Base-by-base conservation (phyloP, 768 basidiomycete genomes). In the Candolleomyces aberdarensis region DNA sequence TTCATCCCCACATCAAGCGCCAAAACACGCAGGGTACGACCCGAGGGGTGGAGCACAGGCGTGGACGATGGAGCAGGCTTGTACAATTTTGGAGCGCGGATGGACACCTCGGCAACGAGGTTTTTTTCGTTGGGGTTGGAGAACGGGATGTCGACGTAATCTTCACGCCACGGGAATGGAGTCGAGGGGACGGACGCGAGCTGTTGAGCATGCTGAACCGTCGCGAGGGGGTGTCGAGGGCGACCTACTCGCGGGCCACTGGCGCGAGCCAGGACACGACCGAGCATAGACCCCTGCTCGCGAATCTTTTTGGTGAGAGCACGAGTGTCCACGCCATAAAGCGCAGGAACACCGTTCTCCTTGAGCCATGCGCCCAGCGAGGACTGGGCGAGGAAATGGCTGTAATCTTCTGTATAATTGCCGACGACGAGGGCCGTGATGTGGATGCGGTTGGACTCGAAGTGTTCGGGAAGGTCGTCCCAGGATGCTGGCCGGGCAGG, bases 1-100 rank as follows among this genome's bases (percentile, higher is more conserved):
- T 99, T 99, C 93, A 98, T 98, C n/a, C 97, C 97, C 55, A 98
- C 96, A 72, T 99, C 97, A 61, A 98, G 77, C 5, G 94, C 94
- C 15, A 99, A 70, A 31, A 99, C 84, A 62, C 97, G 90, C 32
- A 98, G 71, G 0, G 85, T 76, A 54, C 95, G 85, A 32, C 91
- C 92, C 1, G 85, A 87, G 2, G 92, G 90, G 70, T 97, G 92
- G 39, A 85, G 71, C 57, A 78, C 83, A 22, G 85, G 79, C 54
- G 77, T 73, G 41, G 72, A 72, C 9, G 80, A 80, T 19, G 91
- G 86, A 65, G 80, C 78, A 80, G 26, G 26, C 26, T 26, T 26
- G 26, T 88, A 92, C 15, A 94, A 66, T 43, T 85, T 83, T 2
- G 96, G 86, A 50, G 80, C 71, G 39, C 78, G 67, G 55, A 88